Evolutionary conservation across 805 yeast genomes (phyloP).

Genomic region (Brettanomyces anomalus): DNA sequence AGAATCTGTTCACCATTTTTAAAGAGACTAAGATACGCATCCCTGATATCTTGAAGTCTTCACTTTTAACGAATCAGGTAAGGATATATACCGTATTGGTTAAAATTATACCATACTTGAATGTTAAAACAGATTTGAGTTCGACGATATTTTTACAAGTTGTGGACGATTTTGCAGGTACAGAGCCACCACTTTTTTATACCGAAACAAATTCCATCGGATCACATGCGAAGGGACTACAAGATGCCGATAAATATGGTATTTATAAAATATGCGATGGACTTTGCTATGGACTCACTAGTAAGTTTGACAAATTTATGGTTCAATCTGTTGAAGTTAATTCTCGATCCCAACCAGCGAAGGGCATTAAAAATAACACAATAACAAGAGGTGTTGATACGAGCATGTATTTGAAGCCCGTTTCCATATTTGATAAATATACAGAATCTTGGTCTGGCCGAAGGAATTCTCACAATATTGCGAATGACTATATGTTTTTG

Average conservation of each 20-base stretch:
- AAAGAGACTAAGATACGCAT: not conserved
- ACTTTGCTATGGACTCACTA: constrained; percentile 33
- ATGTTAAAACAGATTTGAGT: constrained; percentile 23
- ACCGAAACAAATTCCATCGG: constrained; percentile 4
- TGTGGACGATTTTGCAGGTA: constrained; percentile 24
- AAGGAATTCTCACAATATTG: constrained; percentile 32
- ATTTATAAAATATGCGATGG: constrained; percentile 31
- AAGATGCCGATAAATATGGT: constrained; percentile 16
- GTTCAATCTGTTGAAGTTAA: constrained; percentile 9
- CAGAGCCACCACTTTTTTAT: constrained; percentile 6
- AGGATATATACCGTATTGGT: constrained; percentile 24
- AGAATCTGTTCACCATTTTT: not conserved
- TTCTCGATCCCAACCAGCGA: not conserved
- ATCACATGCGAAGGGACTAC: constrained; percentile 6
- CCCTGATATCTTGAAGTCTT: not conserved
- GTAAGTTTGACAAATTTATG: constrained; percentile 26
- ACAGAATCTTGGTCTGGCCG: constrained; percentile 24
- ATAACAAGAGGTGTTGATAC: constrained; percentile 24
- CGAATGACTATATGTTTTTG: constrained; percentile 32
- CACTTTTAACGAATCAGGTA: constrained; percentile 18
- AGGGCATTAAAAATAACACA: constrained; percentile 16
- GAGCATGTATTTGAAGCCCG: constrained; percentile 6
- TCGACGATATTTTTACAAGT: constrained; percentile 24
- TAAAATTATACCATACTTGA: constrained; percentile 25
- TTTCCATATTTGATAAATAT: constrained; percentile 23